phyloP scores from a whole-genome alignment of 805 yeast species.

The Candida vaughaniae region DNA sequence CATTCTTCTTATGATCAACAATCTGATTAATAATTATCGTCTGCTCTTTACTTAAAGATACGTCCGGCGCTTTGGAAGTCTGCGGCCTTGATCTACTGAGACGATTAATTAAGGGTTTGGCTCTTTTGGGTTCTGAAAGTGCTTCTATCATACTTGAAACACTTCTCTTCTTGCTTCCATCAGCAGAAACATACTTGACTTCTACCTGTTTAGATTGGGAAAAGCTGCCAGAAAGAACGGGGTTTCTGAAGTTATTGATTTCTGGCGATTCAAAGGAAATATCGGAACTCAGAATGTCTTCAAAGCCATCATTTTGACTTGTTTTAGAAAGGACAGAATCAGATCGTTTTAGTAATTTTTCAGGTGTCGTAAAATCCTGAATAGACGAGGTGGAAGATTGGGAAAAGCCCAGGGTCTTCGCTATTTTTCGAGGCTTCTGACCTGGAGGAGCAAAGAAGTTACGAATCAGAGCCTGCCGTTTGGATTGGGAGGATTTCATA shows the following conservation, averaged over 20 bases:
- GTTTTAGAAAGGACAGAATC: slow-evolving; percentile 22
- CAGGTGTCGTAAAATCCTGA: slow-evolving; percentile 9
- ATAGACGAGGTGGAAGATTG: background rate
- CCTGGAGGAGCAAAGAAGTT: slow-evolving; percentile 22
- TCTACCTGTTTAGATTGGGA: slow-evolving; percentile 1
- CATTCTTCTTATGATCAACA: slow-evolving; percentile 48
- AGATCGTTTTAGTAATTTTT: slow-evolving; percentile 14
- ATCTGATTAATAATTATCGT: slow-evolving; percentile 48
- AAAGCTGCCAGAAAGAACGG: too few species aligned
- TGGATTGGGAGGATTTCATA: too few species aligned
- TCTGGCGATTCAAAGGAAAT: slow-evolving; percentile 40
- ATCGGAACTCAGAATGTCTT: slow-evolving; percentile 29
- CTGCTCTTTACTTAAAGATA: slow-evolving; percentile 42
- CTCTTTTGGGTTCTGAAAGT: slow-evolving; percentile 10
- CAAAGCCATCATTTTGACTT: slow-evolving; percentile 23
- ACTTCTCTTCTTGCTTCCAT: slow-evolving; percentile 1
- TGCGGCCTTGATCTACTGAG: background rate
- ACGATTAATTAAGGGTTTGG: background rate
- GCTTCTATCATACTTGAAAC: slow-evolving; percentile 1
- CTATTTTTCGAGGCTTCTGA: background rate
- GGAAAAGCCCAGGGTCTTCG: background rate
- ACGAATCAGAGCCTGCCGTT: slow-evolving; percentile 26
- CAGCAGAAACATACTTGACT: background rate
- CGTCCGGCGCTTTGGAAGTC: background rate
- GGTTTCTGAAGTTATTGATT: slow-evolving; percentile 36